phyloP scores from a whole-genome alignment of 257 asterid genomes.

The Gentiana straminea region DNA sequence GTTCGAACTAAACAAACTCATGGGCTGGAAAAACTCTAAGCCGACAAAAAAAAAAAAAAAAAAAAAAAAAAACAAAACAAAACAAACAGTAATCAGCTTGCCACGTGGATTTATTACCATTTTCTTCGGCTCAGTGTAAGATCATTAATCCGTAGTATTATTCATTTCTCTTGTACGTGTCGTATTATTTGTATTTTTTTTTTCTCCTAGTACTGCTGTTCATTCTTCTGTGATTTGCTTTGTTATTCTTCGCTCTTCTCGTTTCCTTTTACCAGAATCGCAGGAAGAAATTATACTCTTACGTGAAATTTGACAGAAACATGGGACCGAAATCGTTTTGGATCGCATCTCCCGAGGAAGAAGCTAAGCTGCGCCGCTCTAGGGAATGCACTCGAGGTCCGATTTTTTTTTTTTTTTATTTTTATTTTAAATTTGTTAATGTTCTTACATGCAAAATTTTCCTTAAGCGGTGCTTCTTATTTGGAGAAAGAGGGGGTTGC shows the following conservation, averaged over 20 bases:
- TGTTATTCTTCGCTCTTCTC: not conserved
- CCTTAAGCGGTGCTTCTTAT: no score
- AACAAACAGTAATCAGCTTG: not conserved
- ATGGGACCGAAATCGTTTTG: constrained; percentile 11
- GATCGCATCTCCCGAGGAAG: constrained; percentile 31
- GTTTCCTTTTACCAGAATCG: not conserved
- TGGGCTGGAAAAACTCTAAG: no score
- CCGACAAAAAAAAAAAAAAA: no score
- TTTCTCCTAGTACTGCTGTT: not conserved
- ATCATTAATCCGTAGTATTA: not conserved
- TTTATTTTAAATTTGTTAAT: not conserved
- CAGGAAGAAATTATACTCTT: not conserved
- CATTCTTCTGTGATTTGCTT: not conserved
- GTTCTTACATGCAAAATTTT: not conserved
- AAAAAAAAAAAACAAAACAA: not conserved
- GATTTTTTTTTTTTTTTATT: not conserved
- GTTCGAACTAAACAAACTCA: no score
- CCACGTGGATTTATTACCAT: no score
- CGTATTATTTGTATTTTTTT: not conserved
- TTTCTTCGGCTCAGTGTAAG: not conserved
- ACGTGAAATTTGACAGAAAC: constrained; percentile 17
- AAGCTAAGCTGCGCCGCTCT: constrained; percentile 25
- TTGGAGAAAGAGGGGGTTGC: no score
- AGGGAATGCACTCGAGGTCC: constrained; percentile 31
- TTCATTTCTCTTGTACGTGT: not conserved